phyloP scores from a whole-genome alignment of 139 green algal genomes.

The Ettlia oleoabundans region DNA sequence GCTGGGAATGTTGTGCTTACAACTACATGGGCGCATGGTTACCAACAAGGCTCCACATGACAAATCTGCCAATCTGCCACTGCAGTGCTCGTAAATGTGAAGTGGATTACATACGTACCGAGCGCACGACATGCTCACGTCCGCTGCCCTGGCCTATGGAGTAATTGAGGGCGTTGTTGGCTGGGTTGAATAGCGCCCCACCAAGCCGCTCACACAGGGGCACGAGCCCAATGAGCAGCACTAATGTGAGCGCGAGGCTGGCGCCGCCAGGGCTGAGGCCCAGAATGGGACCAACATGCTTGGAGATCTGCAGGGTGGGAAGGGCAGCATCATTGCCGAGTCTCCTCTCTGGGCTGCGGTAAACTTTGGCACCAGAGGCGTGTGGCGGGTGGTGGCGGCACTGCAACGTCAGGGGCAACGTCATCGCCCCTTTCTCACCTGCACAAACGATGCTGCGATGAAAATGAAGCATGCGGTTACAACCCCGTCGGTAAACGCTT shows the following conservation, averaged over 20 bases:
- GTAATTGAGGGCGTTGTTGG: slow-evolving; percentile 4
- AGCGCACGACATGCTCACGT: slow-evolving; percentile 9
- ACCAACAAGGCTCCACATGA: not conserved
- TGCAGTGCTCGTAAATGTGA: not conserved
- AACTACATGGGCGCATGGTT: too few relatives aligned
- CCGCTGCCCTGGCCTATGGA: slow-evolving; percentile 1
- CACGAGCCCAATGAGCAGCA: slow-evolving; percentile 11
- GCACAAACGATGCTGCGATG: not conserved
- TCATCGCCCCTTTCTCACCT: not conserved
- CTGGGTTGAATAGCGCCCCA: slow-evolving; percentile 25
- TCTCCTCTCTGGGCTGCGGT: too few relatives aligned
- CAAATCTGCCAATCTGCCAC: not conserved
- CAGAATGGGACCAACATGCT: not conserved
- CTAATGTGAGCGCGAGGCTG: not conserved
- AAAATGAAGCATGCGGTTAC: not conserved
- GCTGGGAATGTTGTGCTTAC: too few relatives aligned
- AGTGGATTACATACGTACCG: not conserved
- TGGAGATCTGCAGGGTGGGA: slow-evolving; percentile 22
- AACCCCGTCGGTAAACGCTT: not conserved
- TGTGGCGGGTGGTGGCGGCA: not conserved
- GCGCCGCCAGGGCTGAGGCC: not conserved
- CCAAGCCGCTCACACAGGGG: slow-evolving; percentile 4
- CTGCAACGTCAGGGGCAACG: not conserved
- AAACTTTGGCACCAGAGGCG: too few relatives aligned
- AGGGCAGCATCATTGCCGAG: too few relatives aligned